Base-by-base conservation (phyloP, 306 rosid species). In the Neltuma alba region DNA sequence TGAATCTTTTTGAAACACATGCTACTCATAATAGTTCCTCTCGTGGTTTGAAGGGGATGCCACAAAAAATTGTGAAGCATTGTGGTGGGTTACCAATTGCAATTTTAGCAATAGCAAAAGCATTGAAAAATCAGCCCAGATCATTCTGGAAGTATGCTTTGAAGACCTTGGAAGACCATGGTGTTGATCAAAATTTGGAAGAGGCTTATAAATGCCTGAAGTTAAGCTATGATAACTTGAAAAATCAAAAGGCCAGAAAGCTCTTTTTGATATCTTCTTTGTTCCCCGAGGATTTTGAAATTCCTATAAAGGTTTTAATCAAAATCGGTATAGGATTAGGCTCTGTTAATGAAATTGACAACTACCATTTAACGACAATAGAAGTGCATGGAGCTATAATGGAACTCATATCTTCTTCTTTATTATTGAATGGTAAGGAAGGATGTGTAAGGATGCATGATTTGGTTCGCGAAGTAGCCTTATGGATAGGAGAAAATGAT, bases 401-500 rank as follows among this genome's bases (percentile, higher is more conserved):
- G 9, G 30, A 28, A 25, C 81, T 83, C 3, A 1, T 74, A 21
- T 15, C 76, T 40, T 83, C 63, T 47, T 75, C 52, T 69, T 69
- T 83, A 7, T 25, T 83, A 34, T 47, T 52, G 36, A 27, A n/a
- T 9, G 80, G 3, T 1, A 31, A 11, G 3, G 18, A 1, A 30
- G 28, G 30, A 0, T 0, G 0, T 73, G 67, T 83, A 64, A 78
- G 66, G 69, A 58, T 83, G 83, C 83, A 83, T 37, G 86, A 78
- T 31, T 8, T 78, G 36, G 50, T 74, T 42, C 86, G 72, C 0
- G 25, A 57, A 42, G 67, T 83, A 20, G 83, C 67, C 9, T 50
- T 25, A 3, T 9, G 14, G 33, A 70, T 76, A 13, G 48, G 61
- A 30, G 18, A 70, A 0, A 8, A 38, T 1, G 61, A 34, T 34